Evolutionary conservation across 768 basidiomycete genomes (phyloP).

Genomic region (Boletus fagicola): DNA sequence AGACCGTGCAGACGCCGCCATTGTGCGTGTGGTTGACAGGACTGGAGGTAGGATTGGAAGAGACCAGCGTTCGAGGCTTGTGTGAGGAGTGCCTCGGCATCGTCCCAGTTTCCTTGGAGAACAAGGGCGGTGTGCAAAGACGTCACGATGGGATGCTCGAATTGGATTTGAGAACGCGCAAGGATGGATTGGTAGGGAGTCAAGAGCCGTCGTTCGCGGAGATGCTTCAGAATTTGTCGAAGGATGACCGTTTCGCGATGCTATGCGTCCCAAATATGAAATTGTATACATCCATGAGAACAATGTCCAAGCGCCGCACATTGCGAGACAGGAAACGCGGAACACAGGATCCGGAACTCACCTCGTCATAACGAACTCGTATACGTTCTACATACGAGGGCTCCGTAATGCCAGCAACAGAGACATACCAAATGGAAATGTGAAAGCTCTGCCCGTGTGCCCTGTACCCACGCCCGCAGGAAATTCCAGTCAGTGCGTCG

Average conservation of each 20-base stretch:
- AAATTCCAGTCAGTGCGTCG: not conserved
- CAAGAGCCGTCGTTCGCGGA: conserved; percentile 71
- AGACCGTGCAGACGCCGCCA: conserved; percentile 62
- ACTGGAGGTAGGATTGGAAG: conserved; percentile 57
- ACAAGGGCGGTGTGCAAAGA: conserved; percentile 63
- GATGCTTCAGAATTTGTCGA: conserved; percentile 52
- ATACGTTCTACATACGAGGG: conserved; percentile 55
- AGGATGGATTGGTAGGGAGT: conserved; percentile 47
- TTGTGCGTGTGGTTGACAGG: conserved; percentile 52
- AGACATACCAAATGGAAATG: conserved; percentile 75
- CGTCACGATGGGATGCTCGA: conserved; percentile 72
- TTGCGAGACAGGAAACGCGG: not conserved
- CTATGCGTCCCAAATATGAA: conserved; percentile 33
- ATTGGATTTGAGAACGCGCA: conserved; percentile 20
- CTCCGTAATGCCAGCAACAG: conserved; percentile 59
- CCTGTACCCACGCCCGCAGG: conserved; percentile 34
- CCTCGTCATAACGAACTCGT: conserved; percentile 58
- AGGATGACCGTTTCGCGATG: conserved; percentile 64
- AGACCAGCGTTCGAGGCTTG: conserved; percentile 53
- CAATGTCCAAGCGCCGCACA: not conserved
- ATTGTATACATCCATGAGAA: not conserved
- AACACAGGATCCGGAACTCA: conserved; percentile 30
- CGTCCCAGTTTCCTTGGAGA: conserved; percentile 60
- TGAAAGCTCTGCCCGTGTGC: conserved; percentile 74
- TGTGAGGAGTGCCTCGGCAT: conserved; percentile 53